These are phyloP conservation scores for Botrytis byssoidea DNA, from an alignment of 2,329 filamentous ascomycete genomes.

Conservation along the genomic window DNA sequence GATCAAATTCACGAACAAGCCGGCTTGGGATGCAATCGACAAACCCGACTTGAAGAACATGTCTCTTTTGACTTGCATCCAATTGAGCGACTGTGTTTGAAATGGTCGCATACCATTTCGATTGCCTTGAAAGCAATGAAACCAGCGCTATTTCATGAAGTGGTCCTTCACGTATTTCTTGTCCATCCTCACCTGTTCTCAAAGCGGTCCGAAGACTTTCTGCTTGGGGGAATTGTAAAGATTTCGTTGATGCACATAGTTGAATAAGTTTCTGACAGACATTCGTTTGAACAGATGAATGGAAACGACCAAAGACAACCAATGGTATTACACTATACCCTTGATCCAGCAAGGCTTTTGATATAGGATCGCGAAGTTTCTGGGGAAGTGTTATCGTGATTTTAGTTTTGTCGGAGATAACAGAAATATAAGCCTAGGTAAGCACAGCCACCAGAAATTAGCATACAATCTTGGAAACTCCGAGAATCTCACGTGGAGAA, in stretches of 20 bases:
- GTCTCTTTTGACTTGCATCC: constrained; percentile 17
- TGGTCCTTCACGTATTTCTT: background rate
- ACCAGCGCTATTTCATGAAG: background rate
- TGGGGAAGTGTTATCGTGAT: background rate
- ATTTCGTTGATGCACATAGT: background rate
- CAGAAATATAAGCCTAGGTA: background rate
- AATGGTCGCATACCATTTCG: background rate
- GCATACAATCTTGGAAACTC: background rate
- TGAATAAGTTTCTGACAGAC: background rate
- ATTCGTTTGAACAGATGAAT: background rate
- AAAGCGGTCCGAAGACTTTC: background rate
- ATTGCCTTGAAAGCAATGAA: background rate
- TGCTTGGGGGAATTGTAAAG: background rate
- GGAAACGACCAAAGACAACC: background rate
- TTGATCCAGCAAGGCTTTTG: background rate
- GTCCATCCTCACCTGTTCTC: background rate
- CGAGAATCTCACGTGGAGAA: background rate
- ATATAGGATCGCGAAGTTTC: background rate
- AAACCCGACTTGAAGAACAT: background rate
- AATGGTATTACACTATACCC: background rate
- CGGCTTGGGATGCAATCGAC: constrained; percentile 1
- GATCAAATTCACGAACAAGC: constrained; percentile 11
- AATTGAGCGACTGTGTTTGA: background rate
- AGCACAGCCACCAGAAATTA: background rate
- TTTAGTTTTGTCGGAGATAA: background rate